A percentile compares a stretch with the other conserved stretches of the same genome.
Conservation (phyloP, 2,329 filamentous ascomycete genomes). For the Fusarium euwallaceae region DNA sequence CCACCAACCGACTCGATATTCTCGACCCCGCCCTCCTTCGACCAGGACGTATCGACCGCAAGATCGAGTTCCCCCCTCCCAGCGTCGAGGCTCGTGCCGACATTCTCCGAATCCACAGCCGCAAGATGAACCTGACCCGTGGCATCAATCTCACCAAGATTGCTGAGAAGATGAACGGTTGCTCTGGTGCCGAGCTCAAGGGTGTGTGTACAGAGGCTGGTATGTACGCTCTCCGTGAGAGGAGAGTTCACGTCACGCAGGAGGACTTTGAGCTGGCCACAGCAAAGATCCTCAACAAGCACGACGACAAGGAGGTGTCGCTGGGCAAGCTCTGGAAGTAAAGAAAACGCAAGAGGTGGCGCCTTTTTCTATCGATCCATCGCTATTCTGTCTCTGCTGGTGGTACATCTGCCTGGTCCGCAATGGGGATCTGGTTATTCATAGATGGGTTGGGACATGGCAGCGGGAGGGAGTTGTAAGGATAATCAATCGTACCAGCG, state of each 20-base stretch:
- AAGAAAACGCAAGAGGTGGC: slow-evolving; percentile 36
- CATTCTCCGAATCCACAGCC: slow-evolving; percentile 96
- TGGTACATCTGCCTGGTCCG: slow-evolving; percentile 37
- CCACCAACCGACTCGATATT: slow-evolving; percentile 97
- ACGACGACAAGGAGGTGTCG: slow-evolving; percentile 97
- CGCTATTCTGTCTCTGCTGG: slow-evolving; percentile 42
- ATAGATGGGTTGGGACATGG: slow-evolving; percentile 46
- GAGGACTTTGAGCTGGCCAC: slow-evolving; percentile 99
- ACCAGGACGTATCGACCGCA: slow-evolving; percentile 97
- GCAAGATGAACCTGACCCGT: slow-evolving; percentile 98
- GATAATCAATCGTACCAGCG: slow-evolving; percentile 52
- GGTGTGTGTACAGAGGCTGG: slow-evolving; percentile 98
- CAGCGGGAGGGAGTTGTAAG: slow-evolving; percentile 50
- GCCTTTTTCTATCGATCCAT: slow-evolving; percentile 34
- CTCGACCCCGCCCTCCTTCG: slow-evolving; percentile 94
- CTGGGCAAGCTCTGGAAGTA: slow-evolving; percentile 82
- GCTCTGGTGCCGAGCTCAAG: slow-evolving; percentile 97
- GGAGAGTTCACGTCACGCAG: slow-evolving; percentile 97
- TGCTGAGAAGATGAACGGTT: slow-evolving; percentile 99
- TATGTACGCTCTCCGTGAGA: slow-evolving; percentile 96
- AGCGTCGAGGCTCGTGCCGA: slow-evolving; percentile 96
- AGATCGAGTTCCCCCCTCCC: slow-evolving; percentile 98
- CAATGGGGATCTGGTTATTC: slow-evolving; percentile 37
- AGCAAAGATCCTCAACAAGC: slow-evolving; percentile 99
- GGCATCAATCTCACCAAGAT: slow-evolving; percentile 99